Base-by-base conservation (phyloP, 2,329 filamentous ascomycete genomes). In the Nannizziopsis barbatae region DNA sequence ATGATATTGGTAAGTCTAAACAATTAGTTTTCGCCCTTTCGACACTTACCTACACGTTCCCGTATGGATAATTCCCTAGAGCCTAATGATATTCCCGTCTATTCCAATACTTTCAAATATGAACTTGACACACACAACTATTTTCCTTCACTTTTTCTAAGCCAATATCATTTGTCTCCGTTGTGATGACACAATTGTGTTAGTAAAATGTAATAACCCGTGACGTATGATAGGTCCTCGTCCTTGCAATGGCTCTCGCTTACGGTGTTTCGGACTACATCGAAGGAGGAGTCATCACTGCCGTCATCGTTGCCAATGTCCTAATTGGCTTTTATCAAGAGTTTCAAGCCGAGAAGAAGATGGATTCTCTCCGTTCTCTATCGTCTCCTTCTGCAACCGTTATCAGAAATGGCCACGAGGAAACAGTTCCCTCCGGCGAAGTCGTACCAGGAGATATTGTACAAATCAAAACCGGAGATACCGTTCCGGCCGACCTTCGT, bases 161-260 rank as follows among this genome's bases (percentile, higher is more conserved):
- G 7, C n/a, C 12, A 11, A 1, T 39, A 32, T 15, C 11, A 30
- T 38, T 40, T n/a, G 14, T 40, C 18, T 47, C 9, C 20, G 3
- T 17, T 33, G 37, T 18, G n/a, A 18, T 49, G n/a, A 14, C 3
- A 44, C 17, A 14, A 12, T 15, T 15, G 8, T 45, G 14, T 15
- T 11, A 46, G 22, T 43, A 35, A n/a, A 11, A 10, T 49, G 38
- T 54, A 54, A 43, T 55, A 54, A 55, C 47, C 47, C 20, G 27
- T 37, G 36, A 32, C 20, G 35, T 12, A 31, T 43, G 32, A 46
- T 52, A 85, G 82, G 81, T 85, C 53, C 79, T 88, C 56, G 73
- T 87, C 56, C 79, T 85, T 59, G 83, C 84, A 58, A 86, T 85
- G 79, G 80, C 78, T 52, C 70, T 76, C 38, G 73, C 72, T 52